Evolutionary conservation across 2,329 filamentous ascomycete genomes (phyloP).

Genomic region (Fusarium buxicola): DNA sequence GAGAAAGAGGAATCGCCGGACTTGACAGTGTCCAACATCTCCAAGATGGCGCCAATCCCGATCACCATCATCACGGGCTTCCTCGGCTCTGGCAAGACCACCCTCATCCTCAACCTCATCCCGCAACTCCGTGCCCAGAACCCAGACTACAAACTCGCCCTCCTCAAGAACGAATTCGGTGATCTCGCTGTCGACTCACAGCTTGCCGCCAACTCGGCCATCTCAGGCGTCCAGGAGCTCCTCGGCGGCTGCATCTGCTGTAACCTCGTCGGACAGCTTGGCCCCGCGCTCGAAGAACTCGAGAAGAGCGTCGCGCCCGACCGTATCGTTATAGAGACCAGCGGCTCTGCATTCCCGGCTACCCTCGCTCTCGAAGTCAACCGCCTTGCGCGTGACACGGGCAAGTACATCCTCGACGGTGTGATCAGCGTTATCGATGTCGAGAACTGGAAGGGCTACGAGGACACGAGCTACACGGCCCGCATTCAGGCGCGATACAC

Average conservation of each 20-base stretch:
- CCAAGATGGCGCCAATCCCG: slow-evolving; percentile 76
- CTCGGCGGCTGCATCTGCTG: slow-evolving; percentile 99
- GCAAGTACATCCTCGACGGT: slow-evolving; percentile 80
- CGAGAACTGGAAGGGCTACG: slow-evolving; percentile 94
- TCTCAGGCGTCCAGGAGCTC: slow-evolving; percentile 90
- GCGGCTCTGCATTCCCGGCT: slow-evolving; percentile 86
- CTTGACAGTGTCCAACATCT: neutral
- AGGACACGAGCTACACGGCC: slow-evolving; percentile 90
- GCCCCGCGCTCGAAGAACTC: slow-evolving; percentile 82
- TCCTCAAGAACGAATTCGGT: slow-evolving; percentile 98
- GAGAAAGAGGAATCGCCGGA: neutral
- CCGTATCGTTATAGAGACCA: slow-evolving; percentile 94
- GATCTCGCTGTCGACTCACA: slow-evolving; percentile 94
- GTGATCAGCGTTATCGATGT: slow-evolving; percentile 92
- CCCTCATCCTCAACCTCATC: slow-evolving; percentile 91
- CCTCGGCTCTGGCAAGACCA: slow-evolving; percentile 95
- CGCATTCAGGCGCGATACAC: slow-evolving; percentile 90
- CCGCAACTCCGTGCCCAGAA: slow-evolving; percentile 84
- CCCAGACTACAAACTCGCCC: slow-evolving; percentile 84
- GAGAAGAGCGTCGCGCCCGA: slow-evolving; percentile 71
- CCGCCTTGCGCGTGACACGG: slow-evolving; percentile 76
- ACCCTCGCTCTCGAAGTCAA: slow-evolving; percentile 94
- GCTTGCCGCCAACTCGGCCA: slow-evolving; percentile 83
- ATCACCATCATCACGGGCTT: slow-evolving; percentile 98
- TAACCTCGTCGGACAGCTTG: slow-evolving; percentile 93